Base-by-base conservation (phyloP, 345 rosid genomes). In the Geranium brycei region DNA sequence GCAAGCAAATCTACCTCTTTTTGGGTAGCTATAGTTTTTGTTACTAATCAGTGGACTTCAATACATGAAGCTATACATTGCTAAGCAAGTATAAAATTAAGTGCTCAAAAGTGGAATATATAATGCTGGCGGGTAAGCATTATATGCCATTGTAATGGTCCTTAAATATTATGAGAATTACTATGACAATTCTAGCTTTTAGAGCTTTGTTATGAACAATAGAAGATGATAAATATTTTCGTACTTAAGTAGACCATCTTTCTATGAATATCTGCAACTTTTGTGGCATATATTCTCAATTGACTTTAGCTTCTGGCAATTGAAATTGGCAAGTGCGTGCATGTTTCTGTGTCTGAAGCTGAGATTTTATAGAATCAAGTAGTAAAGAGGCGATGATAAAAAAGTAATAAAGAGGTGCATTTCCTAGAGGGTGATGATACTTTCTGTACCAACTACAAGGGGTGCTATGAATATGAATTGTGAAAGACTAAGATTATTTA, bases 1-100 rank as follows among this genome's bases (percentile, higher is more conserved):
- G 17, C 57, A 17, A 19, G 38, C 16, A 16, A 28, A 38, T 61
- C 17, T 6, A 4, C 55, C 60, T 68, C 5, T 30, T 35, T 13
- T 65, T 40, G 41, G 31, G 15, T 19, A 58, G 62, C 55, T 70
- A 23, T 32, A 56, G 35, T 15, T 15, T 5, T 30, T 58, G 63
- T 11, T 38, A 7, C 61, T 3, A 1, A 41, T 19, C 17, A 18
- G 53, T 55, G 31, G 40, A 58, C 30, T 11, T 4, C 51, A 38
- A 23, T 51, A 47, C 41, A 1, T 58, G 14, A 19, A 62, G 56
- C n/a, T 10, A 59, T 38, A 60, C 17, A 57, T 67, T 17, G 19
- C 35, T 64, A 31, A 19, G 57, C 57, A 65, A 61, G 47, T 18
- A 57, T 58, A n/a, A n/a, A n/a, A n/a, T 5, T 38, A 5, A 5